Conservation (phyloP, 2,329 filamentous ascomycete species). For the Trichothecium sympodiale region DNA sequence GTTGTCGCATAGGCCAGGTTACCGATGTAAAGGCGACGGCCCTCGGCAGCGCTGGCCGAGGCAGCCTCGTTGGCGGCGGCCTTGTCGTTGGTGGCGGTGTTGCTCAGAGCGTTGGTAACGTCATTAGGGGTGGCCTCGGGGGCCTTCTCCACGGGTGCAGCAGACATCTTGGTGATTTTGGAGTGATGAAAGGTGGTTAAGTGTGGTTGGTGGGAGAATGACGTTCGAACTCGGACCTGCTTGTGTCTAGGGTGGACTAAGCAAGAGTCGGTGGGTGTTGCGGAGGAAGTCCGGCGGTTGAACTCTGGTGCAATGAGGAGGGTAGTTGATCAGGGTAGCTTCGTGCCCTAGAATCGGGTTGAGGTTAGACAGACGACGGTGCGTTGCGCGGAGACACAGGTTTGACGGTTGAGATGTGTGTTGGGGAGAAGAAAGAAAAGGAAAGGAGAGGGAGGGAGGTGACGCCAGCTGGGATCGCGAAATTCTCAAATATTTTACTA, state of each 20-base stretch:
- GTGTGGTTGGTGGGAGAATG: conserved; percentile 31
- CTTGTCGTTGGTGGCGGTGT: conserved; percentile 56
- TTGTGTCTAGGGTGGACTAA: conserved; percentile 20
- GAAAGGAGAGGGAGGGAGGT: conserved; percentile 16
- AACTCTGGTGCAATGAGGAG: conserved; percentile 63
- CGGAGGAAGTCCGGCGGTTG: conserved; percentile 29
- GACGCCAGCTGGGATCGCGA: conserved; percentile 15
- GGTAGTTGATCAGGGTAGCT: conserved; percentile 63
- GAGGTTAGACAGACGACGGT: conserved; percentile 32
- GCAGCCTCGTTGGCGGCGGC: conserved; percentile 73
- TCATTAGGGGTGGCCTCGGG: conserved; percentile 58
- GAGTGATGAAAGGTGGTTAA: conserved; percentile 21
- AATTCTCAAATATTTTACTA: conserved; percentile 29
- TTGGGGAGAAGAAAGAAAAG: conserved; percentile 22
- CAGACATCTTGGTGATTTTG: conserved; percentile 68
- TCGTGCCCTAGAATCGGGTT: conserved; percentile 65
- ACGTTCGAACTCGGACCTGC: conserved; percentile 23
- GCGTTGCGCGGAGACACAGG: conserved; percentile 36
- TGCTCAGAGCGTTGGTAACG: conserved; percentile 64
- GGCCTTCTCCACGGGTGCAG: conserved; percentile 58
- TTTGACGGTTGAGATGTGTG: conserved; percentile 30
- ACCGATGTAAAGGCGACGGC: conserved; percentile 98
- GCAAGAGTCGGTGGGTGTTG: conserved; percentile 27
- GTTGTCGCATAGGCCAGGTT: conserved; percentile 99
- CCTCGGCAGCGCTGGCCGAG: conserved; percentile 94